Percentiles rank a stretch among this genome's conserved stretches.
Evolutionary conservation across 805 yeast species (phyloP).

Genomic region (Saturnispora hagleri): DNA sequence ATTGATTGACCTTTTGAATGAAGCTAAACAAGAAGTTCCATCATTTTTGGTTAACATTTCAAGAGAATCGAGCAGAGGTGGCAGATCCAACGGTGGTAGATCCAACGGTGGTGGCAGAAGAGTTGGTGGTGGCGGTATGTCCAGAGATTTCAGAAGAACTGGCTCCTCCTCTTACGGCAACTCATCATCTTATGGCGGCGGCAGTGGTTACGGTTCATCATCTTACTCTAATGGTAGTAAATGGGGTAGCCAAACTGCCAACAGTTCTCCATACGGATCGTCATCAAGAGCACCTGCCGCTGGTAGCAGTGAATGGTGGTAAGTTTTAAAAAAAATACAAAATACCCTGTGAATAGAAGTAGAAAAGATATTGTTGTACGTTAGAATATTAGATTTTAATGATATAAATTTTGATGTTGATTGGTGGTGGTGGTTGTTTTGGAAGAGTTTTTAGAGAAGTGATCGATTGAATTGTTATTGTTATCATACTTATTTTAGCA

Average conservation of each 20-base stretch:
- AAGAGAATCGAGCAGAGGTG: conserved; percentile 60
- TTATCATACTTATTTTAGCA: conserved; percentile 1
- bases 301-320: conserved; percentile 29
- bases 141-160: conserved; percentile 14
- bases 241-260: conserved; percentile 20
- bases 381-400: not conserved
- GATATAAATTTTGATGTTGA: not conserved
- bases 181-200: conserved; percentile 17
- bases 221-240: conserved; percentile 19
- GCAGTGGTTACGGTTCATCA: conserved; percentile 3
- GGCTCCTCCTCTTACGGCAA: conserved; percentile 21
- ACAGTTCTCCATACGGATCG: not conserved
- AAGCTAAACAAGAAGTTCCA: conserved; percentile 98
- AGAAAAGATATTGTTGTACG: not conserved
- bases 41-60: conserved; percentile 70
- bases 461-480: not conserved
- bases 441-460: conserved; percentile 3
- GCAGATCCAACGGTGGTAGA: conserved; percentile 35
- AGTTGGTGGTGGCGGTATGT: conserved; percentile 28
- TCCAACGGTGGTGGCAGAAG: conserved; percentile 21
- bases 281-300: conserved; percentile 13
- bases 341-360: conserved; percentile 1
- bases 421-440: not conserved
- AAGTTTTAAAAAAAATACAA: conserved; percentile 7
- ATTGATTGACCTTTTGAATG: conserved; percentile 74